Evolutionary conservation across 2,329 filamentous ascomycete species (phyloP).

Genomic region (Seiridium cupressi): DNA sequence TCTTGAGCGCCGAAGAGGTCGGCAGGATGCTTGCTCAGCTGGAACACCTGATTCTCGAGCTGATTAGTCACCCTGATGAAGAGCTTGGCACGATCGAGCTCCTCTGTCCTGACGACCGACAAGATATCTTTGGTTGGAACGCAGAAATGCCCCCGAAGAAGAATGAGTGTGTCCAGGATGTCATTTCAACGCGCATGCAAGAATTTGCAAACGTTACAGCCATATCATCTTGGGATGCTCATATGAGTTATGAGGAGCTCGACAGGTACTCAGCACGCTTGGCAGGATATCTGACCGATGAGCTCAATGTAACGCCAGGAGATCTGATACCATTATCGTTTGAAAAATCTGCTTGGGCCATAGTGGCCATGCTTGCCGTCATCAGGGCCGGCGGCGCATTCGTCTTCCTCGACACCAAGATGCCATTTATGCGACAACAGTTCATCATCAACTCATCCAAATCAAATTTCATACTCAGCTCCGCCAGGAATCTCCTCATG

Average conservation of each 20-base stretch:
- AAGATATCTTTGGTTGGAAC: conserved; percentile 5
- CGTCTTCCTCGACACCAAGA: conserved; percentile 13
- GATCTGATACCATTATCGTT: conserved; percentile 30
- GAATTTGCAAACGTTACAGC: neutral
- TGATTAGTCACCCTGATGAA: neutral
- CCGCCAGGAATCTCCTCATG: neutral
- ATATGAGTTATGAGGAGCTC: conserved; percentile 27
- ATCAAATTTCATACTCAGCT: neutral
- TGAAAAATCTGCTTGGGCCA: conserved; percentile 30
- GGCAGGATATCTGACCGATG: conserved; percentile 17
- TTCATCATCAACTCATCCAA: neutral
- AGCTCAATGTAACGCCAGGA: conserved; percentile 23
- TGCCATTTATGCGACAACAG: conserved; percentile 1
- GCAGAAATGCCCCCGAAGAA: neutral
- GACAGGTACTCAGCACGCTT: conserved; percentile 18
- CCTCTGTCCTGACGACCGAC: neutral
- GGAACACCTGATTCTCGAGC: conserved; percentile 5
- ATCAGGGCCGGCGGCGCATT: conserved; percentile 32
- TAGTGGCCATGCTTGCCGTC: conserved; percentile 30
- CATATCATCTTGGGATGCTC: conserved; percentile 22
- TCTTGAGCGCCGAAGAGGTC: neutral
- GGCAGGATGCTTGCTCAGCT: conserved; percentile 9
- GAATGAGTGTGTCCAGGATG: neutral
- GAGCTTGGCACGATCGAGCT: neutral
- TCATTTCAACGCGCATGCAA: neutral